phyloP scores from a whole-genome alignment of 1,284 basidiomycete species.

The Melampsora larici-populina region DNA sequence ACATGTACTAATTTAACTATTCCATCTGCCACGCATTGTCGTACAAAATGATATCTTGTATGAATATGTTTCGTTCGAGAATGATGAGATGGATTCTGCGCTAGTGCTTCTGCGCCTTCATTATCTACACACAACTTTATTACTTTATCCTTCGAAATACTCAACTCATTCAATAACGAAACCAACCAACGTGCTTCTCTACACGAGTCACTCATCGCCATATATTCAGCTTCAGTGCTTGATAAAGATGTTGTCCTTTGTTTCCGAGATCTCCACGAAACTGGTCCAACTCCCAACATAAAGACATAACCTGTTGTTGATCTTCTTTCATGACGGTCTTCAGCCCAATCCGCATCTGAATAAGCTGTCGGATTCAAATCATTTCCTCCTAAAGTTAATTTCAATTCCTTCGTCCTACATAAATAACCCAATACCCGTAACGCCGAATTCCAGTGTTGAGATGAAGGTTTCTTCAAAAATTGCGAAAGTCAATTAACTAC shows the following conservation, averaged over 20 bases:
- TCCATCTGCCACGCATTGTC: slow-evolving; percentile 23
- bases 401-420: neutral
- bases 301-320: neutral
- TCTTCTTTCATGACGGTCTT: neutral
- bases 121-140: no score
- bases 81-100: neutral
- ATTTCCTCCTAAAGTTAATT: neutral
- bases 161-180: no score
- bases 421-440: slow-evolving; percentile 3
- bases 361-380: neutral
- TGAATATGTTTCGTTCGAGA: slow-evolving; percentile 16
- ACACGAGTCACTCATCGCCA: no score
- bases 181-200: no score
- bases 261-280: neutral
- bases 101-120: slow-evolving; percentile 5
- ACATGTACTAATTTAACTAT: slow-evolving; percentile 33
- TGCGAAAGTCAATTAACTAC: slow-evolving; percentile 9
- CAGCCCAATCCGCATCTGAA: slow-evolving; percentile 23
- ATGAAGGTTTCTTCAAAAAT: neutral
- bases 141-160: no score
- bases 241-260: neutral
- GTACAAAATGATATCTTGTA: no score
- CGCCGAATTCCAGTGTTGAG: slow-evolving; percentile 3
- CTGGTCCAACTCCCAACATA: neutral
- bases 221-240: no score